Percentiles rank a stretch among this genome's conserved stretches.
Evolutionary conservation across 2,329 filamentous ascomycete genomes (phyloP).

Genomic region (Paecilomyces fulvus): DNA sequence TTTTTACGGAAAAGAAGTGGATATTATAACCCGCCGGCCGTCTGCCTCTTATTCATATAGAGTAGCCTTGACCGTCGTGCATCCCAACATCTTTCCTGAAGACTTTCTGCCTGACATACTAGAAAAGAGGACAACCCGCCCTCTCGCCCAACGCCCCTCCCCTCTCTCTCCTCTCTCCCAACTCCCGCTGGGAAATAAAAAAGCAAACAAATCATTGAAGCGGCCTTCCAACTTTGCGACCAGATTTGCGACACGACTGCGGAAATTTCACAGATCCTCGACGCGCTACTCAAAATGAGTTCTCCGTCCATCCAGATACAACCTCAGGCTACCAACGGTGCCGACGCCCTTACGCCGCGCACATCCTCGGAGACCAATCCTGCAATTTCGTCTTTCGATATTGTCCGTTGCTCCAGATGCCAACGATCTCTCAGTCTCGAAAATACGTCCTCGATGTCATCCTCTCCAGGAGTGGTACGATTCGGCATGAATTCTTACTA

Average conservation of each 20-base stretch:
- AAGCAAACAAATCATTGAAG: neutral
- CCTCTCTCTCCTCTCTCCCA: neutral
- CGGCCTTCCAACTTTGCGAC: too few relatives aligned
- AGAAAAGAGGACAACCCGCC: neutral
- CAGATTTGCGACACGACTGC: neutral
- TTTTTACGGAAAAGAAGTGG: neutral
- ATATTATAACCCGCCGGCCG: neutral
- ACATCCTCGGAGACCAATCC: conserved; percentile 17
- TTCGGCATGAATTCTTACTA: conserved; percentile 45
- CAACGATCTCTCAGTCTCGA: conserved; percentile 39
- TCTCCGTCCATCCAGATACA: conserved; percentile 28
- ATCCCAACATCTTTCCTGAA: neutral
- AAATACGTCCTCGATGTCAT: conserved; percentile 16
- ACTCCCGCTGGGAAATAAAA: neutral
- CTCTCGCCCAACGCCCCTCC: neutral
- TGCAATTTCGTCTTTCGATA: conserved; percentile 23
- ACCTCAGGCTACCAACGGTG: conserved; percentile 16
- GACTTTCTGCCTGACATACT: neutral
- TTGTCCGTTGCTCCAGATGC: conserved; percentile 41
- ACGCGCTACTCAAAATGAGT: conserved; percentile 21
- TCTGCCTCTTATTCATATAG: neutral
- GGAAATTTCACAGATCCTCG: neutral
- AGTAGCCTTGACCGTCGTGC: neutral
- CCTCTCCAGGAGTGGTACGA: conserved; percentile 29
- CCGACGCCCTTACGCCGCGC: conserved; percentile 14